Evolutionary conservation across 768 basidiomycete genomes (phyloP).

Genomic region (Austroboletus eburneus): DNA sequence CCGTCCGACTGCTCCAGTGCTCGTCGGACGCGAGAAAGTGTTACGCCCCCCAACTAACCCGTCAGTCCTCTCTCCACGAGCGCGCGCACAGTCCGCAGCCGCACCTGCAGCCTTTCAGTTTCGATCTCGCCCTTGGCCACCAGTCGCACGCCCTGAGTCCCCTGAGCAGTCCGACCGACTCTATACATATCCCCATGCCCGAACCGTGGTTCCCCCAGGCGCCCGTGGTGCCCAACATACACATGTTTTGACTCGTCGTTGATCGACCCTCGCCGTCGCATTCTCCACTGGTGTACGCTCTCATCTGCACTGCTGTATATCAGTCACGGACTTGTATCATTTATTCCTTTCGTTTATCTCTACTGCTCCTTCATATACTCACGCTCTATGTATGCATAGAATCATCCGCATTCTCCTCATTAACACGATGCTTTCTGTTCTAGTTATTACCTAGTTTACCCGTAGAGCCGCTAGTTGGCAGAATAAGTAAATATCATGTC

Average conservation of each 20-base stretch:
- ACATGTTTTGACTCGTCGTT: constrained; percentile 14
- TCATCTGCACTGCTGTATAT: constrained; percentile 9
- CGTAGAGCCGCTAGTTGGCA: constrained; percentile 5
- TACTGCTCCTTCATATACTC: not conserved
- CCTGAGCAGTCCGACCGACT: constrained; percentile 5
- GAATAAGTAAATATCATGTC: too few species aligned
- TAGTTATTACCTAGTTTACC: constrained; percentile 10
- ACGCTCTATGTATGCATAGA: not conserved
- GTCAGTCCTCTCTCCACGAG: constrained; percentile 6
- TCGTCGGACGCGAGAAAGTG: constrained; percentile 11
- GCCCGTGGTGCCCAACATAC: not conserved
- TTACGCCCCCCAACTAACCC: constrained; percentile 1
- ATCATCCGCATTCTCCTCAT: not conserved
- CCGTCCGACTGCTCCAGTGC: constrained; percentile 34
- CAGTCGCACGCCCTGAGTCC: constrained; percentile 8
- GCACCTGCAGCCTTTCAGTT: not conserved
- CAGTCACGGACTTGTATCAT: constrained; percentile 6
- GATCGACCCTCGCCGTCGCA: constrained; percentile 13
- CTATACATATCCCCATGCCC: constrained; percentile 15
- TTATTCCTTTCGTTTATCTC: constrained; percentile 1
- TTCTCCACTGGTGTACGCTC: constrained; percentile 5
- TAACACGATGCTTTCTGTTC: constrained; percentile 6
- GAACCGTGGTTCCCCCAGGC: constrained; percentile 21
- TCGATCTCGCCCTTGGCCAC: constrained; percentile 1
- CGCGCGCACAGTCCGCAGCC: not conserved